phyloP scores from a whole-genome alignment of 495 filamentous ascomycete genomes.

The Aspergillus steynii region DNA sequence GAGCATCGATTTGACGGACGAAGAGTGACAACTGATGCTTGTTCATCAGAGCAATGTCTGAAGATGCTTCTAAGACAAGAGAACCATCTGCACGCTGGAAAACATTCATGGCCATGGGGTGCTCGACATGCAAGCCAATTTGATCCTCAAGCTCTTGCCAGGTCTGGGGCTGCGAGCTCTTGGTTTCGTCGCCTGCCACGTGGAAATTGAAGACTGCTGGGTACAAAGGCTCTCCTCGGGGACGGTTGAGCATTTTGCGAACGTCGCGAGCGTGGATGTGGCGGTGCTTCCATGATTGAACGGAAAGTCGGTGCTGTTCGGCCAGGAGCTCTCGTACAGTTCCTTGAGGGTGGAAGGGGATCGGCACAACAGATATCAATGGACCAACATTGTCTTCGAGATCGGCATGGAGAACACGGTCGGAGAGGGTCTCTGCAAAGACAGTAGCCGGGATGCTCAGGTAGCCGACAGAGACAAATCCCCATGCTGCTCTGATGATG shows the following conservation, averaged over 20 bases:
- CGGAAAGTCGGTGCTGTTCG: slow-evolving; percentile 26
- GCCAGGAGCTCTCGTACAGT: slow-evolving; percentile 21
- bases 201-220: slow-evolving; percentile 38
- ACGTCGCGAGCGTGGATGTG: slow-evolving; percentile 32
- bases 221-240: slow-evolving; percentile 29
- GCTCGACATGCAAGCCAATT: slow-evolving; percentile 35
- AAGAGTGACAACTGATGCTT: slow-evolving; percentile 28
- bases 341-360: slow-evolving; percentile 29
- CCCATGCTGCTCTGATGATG: slow-evolving; percentile 33
- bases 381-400: slow-evolving; percentile 33
- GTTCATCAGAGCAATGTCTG: slow-evolving; percentile 27
- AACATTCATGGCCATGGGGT: slow-evolving; percentile 37
- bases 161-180: slow-evolving; percentile 5
- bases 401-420: slow-evolving; percentile 23
- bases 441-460: slow-evolving; percentile 32
- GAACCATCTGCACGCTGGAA: slow-evolving; percentile 17
- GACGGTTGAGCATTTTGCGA: slow-evolving; percentile 26
- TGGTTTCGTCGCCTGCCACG: slow-evolving; percentile 3
- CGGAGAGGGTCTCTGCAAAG: slow-evolving; percentile 38
- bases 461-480: slow-evolving; percentile 30
- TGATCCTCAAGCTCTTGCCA: slow-evolving; percentile 29
- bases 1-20: slow-evolving; percentile 30
- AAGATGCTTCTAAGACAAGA: slow-evolving; percentile 28
- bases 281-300: slow-evolving; percentile 24
- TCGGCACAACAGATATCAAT: slow-evolving; percentile 32